Evolutionary conservation across 164 flowering plant species (phyloP).

Genomic region (Annona cherimola): DNA sequence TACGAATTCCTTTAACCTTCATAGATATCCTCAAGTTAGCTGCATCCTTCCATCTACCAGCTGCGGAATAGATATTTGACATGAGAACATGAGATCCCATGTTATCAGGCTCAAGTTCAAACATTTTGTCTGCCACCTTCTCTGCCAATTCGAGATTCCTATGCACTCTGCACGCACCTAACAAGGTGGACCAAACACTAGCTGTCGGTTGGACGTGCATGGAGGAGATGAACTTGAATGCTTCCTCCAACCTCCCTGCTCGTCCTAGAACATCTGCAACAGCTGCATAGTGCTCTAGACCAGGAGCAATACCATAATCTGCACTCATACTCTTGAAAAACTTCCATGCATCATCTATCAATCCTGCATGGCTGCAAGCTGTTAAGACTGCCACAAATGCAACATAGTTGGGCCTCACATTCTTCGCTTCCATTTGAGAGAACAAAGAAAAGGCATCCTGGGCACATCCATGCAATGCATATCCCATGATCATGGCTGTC

Average conservation of each 20-base stretch:
- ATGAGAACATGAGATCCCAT: slow-evolving; percentile 60
- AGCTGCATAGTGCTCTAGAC: slow-evolving; percentile 81
- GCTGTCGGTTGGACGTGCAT: slow-evolving; percentile 50
- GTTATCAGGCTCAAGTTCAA: slow-evolving; percentile 54
- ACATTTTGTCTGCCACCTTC: slow-evolving; percentile 50
- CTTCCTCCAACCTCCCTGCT: slow-evolving; percentile 77
- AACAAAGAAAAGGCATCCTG: slow-evolving; percentile 58
- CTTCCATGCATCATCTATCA: slow-evolving; percentile 61
- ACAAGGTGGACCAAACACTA: slow-evolving; percentile 62
- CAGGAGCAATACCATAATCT: slow-evolving; percentile 56
- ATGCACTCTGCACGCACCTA: slow-evolving; percentile 72
- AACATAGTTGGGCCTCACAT: slow-evolving; percentile 52
- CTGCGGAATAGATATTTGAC: slow-evolving; percentile 63
- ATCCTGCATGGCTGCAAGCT: slow-evolving; percentile 87
- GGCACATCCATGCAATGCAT: slow-evolving; percentile 74
- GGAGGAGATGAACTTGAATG: slow-evolving; percentile 46
- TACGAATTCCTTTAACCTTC: slow-evolving; percentile 55
- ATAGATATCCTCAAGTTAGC: slow-evolving; percentile 44
- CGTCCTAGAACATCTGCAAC: slow-evolving; percentile 89
- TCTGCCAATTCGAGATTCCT: slow-evolving; percentile 68
- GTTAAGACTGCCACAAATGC: slow-evolving; percentile 76
- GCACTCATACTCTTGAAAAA: slow-evolving; percentile 54
- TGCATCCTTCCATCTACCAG: slow-evolving; percentile 69
- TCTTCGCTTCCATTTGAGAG: slow-evolving; percentile 51
- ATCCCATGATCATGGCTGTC: slow-evolving; percentile 96